phyloP scores from a whole-genome alignment of 2,329 filamentous ascomycete genomes.

The Penicillium griseofulvum region DNA sequence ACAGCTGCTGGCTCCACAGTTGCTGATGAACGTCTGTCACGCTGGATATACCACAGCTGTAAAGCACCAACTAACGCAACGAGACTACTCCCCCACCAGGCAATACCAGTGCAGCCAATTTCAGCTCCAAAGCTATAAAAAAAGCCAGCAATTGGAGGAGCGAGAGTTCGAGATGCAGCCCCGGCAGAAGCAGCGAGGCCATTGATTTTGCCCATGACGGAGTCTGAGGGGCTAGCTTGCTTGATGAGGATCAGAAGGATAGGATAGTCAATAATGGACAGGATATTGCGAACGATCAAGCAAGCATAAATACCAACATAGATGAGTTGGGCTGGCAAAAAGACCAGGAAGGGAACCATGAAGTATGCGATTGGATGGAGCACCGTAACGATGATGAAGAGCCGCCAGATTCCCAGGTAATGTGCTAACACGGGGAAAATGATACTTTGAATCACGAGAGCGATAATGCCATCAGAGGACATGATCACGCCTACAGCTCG shows the following conservation, averaged over 20 bases:
- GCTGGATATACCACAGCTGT: constrained; percentile 57
- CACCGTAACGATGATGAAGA: constrained; percentile 63
- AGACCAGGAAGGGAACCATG: constrained; percentile 65
- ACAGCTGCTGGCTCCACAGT: constrained; percentile 37
- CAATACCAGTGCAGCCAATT: constrained; percentile 58
- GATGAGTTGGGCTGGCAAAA: constrained; percentile 54
- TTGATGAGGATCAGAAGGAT: constrained; percentile 70
- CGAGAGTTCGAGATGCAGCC: constrained; percentile 68
- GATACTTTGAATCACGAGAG: constrained; percentile 69
- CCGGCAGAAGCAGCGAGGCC: constrained; percentile 69
- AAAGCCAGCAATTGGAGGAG: constrained; percentile 65
- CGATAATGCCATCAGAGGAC: constrained; percentile 67
- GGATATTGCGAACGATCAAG: constrained; percentile 63
- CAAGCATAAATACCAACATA: constrained; percentile 65
- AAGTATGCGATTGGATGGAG: constrained; percentile 67
- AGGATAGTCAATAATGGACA: constrained; percentile 67
- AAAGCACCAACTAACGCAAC: constrained; percentile 56
- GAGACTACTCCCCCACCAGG: constrained; percentile 60
- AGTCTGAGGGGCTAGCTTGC: constrained; percentile 63
- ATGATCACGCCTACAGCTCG: constrained; percentile 68
- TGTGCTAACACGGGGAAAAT: constrained; percentile 66
- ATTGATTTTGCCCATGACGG: constrained; percentile 67
- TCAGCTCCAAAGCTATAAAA: constrained; percentile 63
- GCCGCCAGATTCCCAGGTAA: constrained; percentile 64
- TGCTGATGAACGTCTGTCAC: constrained; percentile 45